Conservation (phyloP, 305 asterid species). For the Coffea humblotiana region DNA sequence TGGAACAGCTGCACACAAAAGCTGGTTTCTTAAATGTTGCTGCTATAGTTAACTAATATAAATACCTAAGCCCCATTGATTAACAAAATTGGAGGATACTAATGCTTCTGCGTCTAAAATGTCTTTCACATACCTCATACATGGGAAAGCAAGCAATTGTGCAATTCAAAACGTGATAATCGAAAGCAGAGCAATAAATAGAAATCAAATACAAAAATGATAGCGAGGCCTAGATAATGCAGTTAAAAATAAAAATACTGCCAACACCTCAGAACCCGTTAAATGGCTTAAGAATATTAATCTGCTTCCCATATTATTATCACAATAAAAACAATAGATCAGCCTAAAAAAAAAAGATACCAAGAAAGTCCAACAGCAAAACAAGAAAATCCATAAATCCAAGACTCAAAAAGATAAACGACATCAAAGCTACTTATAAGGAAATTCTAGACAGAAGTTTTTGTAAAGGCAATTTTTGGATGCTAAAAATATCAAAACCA, state of each 20-base stretch:
- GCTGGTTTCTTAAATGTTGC: constrained; percentile 2
- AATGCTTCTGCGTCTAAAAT: not conserved
- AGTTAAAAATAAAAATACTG: not conserved
- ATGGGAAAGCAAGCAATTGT: not conserved
- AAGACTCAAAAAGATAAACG: not conserved
- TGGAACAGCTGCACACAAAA: constrained; percentile 62
- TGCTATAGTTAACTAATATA: not conserved
- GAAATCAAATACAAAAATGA: not conserved
- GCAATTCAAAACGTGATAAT: not conserved
- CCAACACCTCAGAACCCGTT: not conserved
- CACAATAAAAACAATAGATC: not conserved
- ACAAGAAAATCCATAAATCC: not conserved
- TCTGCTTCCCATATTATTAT: not conserved
- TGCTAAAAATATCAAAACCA: not conserved
- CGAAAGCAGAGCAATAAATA: not conserved
- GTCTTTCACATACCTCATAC: not conserved
- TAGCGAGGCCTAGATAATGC: not conserved
- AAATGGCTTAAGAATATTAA: not conserved
- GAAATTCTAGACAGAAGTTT: not conserved
- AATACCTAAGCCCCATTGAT: not conserved
- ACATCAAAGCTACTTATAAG: not conserved
- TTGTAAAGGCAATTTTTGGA: not conserved
- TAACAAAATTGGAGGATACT: not conserved
- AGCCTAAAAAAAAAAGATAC: not conserved
- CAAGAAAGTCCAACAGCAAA: not conserved